Evolutionary conservation across 2,329 filamentous ascomycete species (phyloP), one percentile per base, ranked within the genome.

Genomic region (Chlorencoelia australis): DNA sequence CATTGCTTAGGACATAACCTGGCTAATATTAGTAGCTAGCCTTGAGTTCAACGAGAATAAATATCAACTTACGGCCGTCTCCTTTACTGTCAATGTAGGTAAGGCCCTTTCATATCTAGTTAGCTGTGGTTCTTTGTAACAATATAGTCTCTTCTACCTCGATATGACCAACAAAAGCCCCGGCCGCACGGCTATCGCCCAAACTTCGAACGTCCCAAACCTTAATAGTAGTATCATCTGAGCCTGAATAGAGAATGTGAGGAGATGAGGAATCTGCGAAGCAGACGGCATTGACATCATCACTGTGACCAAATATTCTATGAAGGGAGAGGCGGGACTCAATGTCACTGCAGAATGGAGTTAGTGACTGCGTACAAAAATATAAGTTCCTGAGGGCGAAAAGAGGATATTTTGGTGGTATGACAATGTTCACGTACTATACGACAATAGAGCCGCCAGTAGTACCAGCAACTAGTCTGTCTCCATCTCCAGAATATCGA

Each of bases 121-220:
- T n/a, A n/a, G n/a, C n/a, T n/a, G n/a, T n/a, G n/a, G n/a, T n/a
- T n/a, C n/a, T n/a, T n/a, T n/a, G n/a, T n/a, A n/a, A n/a, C n/a
- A n/a, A n/a, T n/a, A n/a, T n/a, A n/a, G n/a, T n/a, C n/a, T n/a
- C n/a, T n/a, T n/a, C n/a, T n/a, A n/a, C n/a, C 53, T 81, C 74
- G 35, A 73, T 68, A 49, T 82, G 77, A 3, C 77, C 77, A 16
- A 79, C 66, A 44, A 82, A 81, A 1, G 73, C 75, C 8, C 75
- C 76, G 0, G 73, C 75, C 40, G 75, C 71, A 19, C 89, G 74
- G 2, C 78, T 76, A 52, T 94, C 86, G 26, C 83, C 85, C 68
- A 96, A 89, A 59, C 82, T 89, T 63, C 91, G 74, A 31, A 89
- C 75, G 55, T 98, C 91, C 91, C 91, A 98, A 2, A 98, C 86